Evolutionary conservation across 768 basidiomycete species (phyloP).

Genomic region (Mycena rebaudengoi): DNA sequence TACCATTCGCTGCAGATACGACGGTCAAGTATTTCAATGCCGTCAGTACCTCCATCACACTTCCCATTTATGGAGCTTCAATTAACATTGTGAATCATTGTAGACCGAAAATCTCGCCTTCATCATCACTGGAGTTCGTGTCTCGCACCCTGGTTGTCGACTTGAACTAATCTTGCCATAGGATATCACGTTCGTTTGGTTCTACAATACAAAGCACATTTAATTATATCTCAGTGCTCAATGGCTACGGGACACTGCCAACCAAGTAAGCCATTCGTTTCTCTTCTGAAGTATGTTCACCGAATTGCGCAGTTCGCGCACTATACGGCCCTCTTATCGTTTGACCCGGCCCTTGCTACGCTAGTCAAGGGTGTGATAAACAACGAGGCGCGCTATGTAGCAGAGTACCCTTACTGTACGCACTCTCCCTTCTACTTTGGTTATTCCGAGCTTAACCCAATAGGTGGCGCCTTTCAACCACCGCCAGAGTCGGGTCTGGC

Average conservation of each 20-base stretch:
- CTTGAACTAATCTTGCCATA: not conserved
- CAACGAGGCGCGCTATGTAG: constrained; percentile 78
- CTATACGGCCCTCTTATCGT: constrained; percentile 65
- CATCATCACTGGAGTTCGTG: constrained; percentile 79
- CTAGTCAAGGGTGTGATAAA: constrained; percentile 86
- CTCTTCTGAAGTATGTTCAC: constrained; percentile 9
- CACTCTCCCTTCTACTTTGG: constrained; percentile 30
- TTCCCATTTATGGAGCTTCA: not conserved
- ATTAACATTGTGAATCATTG: not conserved
- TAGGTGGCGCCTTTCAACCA: constrained; percentile 80
- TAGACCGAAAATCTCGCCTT: constrained; percentile 78
- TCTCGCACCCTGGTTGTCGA: not conserved
- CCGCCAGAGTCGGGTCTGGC: constrained; percentile 76
- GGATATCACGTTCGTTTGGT: too few relatives aligned
- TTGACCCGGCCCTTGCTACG: constrained; percentile 65
- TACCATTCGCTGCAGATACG: constrained; percentile 61
- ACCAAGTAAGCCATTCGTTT: constrained; percentile 56
- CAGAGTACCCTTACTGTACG: constrained; percentile 80
- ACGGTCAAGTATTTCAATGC: constrained; percentile 80
- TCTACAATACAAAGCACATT: not conserved
- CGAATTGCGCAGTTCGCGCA: constrained; percentile 64
- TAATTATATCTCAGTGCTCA: constrained; percentile 63
- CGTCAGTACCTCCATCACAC: constrained; percentile 42
- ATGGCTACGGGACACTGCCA: constrained; percentile 85
- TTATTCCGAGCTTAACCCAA: not conserved